Conservation (phyloP, 2,329 filamentous ascomycete species). For the Lasiodiplodia theobromae region DNA sequence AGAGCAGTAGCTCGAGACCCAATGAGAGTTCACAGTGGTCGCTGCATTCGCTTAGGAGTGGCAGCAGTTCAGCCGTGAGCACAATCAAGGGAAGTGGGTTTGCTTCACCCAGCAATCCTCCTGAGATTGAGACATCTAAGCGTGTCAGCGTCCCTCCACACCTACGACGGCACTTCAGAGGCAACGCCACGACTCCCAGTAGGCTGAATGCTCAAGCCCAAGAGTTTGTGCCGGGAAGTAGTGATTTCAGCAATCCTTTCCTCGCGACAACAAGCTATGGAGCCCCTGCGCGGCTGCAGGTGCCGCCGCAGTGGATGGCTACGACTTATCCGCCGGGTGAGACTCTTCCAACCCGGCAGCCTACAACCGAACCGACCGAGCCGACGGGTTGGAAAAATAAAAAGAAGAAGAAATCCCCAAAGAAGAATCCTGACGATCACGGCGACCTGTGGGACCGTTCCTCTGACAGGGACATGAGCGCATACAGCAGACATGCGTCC, state of each 20-base stretch:
- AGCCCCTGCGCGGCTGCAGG: not conserved
- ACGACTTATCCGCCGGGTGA: not conserved
- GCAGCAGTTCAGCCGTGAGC: not conserved
- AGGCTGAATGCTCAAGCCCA: slow-evolving; percentile 23
- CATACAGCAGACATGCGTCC: not conserved
- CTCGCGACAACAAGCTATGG: not conserved
- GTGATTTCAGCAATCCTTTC: not conserved
- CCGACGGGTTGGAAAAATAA: not conserved
- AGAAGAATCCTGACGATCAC: not conserved
- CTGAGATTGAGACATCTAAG: not conserved
- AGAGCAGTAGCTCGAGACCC: not conserved
- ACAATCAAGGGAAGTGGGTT: not conserved
- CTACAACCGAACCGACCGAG: not conserved
- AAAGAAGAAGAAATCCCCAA: slow-evolving; percentile 3
- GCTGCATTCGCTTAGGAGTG: not conserved
- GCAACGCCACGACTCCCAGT: not conserved
- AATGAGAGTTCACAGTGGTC: not conserved
- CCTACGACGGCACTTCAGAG: too few relatives aligned
- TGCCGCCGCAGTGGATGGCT: slow-evolving; percentile 4
- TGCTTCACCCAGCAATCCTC: not conserved
- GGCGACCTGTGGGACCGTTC: not conserved
- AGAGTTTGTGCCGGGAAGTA: slow-evolving; percentile 21
- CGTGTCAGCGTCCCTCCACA: not conserved
- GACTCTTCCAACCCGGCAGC: not conserved
- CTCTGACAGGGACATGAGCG: not conserved